Conservation (phyloP, 768 basidiomycete genomes). For the Russula brevipes region DNA sequence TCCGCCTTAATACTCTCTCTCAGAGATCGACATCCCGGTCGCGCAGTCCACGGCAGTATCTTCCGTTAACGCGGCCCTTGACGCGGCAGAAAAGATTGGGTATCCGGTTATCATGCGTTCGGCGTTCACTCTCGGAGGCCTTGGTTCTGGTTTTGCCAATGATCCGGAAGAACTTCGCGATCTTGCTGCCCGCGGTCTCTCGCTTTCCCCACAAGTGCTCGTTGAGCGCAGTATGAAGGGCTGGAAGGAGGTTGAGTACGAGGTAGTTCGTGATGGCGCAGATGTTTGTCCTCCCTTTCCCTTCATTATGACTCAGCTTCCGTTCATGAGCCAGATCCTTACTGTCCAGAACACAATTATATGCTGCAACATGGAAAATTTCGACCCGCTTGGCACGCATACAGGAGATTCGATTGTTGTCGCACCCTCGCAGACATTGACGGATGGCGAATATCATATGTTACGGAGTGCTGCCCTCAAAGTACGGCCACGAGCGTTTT, state of each 20-base stretch:
- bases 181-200: slow-evolving; percentile 84
- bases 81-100: slow-evolving; percentile 85
- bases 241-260: slow-evolving; percentile 99
- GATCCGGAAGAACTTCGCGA: slow-evolving; percentile 93
- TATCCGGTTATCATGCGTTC: slow-evolving; percentile 97
- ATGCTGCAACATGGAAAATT: slow-evolving; percentile 99
- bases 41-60: slow-evolving; percentile 90
- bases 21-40: slow-evolving; percentile 43
- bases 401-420: slow-evolving; percentile 99
- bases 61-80: slow-evolving; percentile 87
- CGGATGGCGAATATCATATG: slow-evolving; percentile 99
- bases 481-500: slow-evolving; percentile 37
- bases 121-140: slow-evolving; percentile 95
- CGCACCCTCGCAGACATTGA: slow-evolving; percentile 94
- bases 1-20: slow-evolving; percentile 61
- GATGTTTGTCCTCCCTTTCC: slow-evolving; percentile 56
- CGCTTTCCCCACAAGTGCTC: slow-evolving; percentile 89
- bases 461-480: slow-evolving; percentile 96
- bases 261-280: slow-evolving; percentile 96
- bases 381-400: slow-evolving; percentile 97
- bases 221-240: slow-evolving; percentile 99
- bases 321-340: not conserved
- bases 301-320: not conserved
- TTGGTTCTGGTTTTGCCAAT: slow-evolving; percentile 97
- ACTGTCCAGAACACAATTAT: slow-evolving; percentile 89